These are phyloP conservation scores for Polytrichum commune DNA, from an alignment of 225 moss, liverwort and hornwort genomes.

Conservation along the genomic window DNA sequence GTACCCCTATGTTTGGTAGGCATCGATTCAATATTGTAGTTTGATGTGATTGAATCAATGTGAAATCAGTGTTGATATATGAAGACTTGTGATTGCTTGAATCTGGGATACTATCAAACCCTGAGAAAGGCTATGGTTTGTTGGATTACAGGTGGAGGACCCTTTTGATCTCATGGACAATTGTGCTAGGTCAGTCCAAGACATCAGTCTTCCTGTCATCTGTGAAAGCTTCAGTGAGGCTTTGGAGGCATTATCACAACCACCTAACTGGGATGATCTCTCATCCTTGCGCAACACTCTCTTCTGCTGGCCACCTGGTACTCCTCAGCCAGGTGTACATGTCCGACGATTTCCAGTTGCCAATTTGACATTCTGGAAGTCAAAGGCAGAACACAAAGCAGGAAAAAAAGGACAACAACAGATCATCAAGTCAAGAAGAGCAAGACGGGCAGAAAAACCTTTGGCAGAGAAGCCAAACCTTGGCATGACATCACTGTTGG, in stretches of 20 bases:
- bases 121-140: too few relatives aligned
- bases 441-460: slow-evolving; percentile 14
- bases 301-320: slow-evolving; percentile 46
- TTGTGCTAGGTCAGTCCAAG: slow-evolving; percentile 45
- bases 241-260: slow-evolving; percentile 28
- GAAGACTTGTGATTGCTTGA: too few relatives aligned
- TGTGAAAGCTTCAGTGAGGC: slow-evolving; percentile 28
- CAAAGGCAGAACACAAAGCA: slow-evolving; percentile 25
- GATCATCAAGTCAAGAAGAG: slow-evolving; percentile 16
- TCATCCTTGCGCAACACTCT: slow-evolving; percentile 21
- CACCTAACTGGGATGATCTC: slow-evolving; percentile 29
- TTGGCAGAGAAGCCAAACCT: slow-evolving; percentile 4
- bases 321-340: slow-evolving; percentile 31
- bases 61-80: too few relatives aligned
- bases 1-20: too few relatives aligned
- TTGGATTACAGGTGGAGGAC: slow-evolving; percentile 35
- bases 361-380: slow-evolving; percentile 23
- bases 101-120: too few relatives aligned
- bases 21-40: too few relatives aligned
- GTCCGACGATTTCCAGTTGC: slow-evolving; percentile 24
- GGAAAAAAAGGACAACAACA: slow-evolving; percentile 26
- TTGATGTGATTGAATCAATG: too few relatives aligned
- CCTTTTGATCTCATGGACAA: slow-evolving; percentile 46
- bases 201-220: slow-evolving; percentile 33
- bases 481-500: slow-evolving; percentile 20